phyloP scores from a whole-genome alignment of 441 rosid species.

The Mallotus repandus region DNA sequence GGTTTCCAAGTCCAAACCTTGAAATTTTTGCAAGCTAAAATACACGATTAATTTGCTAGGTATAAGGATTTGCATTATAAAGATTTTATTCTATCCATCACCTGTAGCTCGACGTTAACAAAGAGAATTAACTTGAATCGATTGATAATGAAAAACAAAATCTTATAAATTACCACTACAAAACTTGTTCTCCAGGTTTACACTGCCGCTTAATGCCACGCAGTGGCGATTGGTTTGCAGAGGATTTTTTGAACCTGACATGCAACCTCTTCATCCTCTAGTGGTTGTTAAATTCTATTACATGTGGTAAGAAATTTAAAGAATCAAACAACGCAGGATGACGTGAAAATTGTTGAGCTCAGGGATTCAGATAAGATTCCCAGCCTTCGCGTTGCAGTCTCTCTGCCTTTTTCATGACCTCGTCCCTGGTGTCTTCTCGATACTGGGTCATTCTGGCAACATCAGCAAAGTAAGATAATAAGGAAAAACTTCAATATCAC shows the following conservation, averaged over 20 bases:
- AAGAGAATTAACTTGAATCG: neutral
- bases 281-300: neutral
- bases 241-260: neutral
- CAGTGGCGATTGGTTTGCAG: neutral
- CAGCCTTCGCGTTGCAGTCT: conserved; percentile 65
- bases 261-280: conserved; percentile 4
- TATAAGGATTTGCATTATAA: too few species aligned
- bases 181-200: neutral
- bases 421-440: conserved; percentile 70
- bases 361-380: conserved; percentile 67
- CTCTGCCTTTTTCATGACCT: conserved; percentile 63
- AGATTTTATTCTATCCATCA: too few species aligned
- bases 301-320: neutral
- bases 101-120: too few species aligned
- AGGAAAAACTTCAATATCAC: neutral
- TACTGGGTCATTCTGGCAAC: conserved; percentile 73
- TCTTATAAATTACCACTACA: neutral
- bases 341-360: conserved; percentile 11
- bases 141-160: neutral
- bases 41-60: too few species aligned
- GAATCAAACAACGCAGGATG: neutral
- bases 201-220: neutral
- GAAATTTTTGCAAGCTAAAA: too few species aligned
- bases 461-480: neutral
- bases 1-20: too few species aligned